Evolutionary conservation across 306 rosid genomes (phyloP), one percentile per base, ranked within the genome.

Genomic region (Ochetophila trinervis): DNA sequence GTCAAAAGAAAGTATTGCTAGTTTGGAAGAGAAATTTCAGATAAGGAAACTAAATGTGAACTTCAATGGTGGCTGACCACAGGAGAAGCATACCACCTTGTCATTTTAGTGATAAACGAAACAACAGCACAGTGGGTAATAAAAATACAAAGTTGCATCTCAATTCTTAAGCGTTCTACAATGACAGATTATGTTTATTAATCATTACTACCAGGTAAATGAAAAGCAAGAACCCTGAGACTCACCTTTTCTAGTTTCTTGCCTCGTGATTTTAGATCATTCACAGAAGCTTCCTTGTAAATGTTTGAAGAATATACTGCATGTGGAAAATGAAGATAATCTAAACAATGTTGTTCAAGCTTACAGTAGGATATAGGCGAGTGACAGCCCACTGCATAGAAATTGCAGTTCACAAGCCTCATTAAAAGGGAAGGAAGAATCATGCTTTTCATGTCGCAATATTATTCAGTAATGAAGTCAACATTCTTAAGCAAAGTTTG

Each of bases 391-490:
- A 85, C 66, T 9, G 85, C 65, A 78, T 86, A 79, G 65, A 91
- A 91, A 22, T 91, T 91, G 75, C 97, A 91, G 50, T 84, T 86
- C 42, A 86, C 87, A 66, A 91, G 86, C 85, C 84, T 91, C 97
- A 91, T 88, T 91, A 66, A 86, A 86, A 35, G 95, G 88, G 65
- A 96, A 91, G 61, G 24, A 18, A n/a, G 84, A 83, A 48, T 85
- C 97, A 71, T 91, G 97, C 35, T 83, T 78, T 64, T 83, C 86
- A 72, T 59, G 53, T 52, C 27, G 64, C 97, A 91, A 63, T 86
- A 88, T 68, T 74, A 87, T 42, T 59, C 36, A 58, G 76, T 82
- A 78, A 80, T 85, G 44, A 75, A 78, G 62, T 91, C 97, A 17
- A 91, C 88, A 79, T 88, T 91, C 79, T 70, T 83, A 10, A 91